Evolutionary conservation across 495 filamentous ascomycete genomes (phyloP).

Genomic region (Aspergillus nanangensis): DNA sequence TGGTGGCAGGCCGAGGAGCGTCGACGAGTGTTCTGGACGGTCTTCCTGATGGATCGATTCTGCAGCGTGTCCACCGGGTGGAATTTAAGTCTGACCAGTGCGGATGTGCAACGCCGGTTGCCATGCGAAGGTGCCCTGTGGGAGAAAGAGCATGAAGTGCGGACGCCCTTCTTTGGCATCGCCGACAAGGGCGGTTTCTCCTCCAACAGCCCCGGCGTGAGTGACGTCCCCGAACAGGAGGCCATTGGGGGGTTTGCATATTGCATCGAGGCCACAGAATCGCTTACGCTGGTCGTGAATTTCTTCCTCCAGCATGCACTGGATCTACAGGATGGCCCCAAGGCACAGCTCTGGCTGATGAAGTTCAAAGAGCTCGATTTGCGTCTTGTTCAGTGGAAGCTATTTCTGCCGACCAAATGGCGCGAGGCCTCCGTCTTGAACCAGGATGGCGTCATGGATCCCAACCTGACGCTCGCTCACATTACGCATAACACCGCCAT

Average conservation of each 20-base stretch:
- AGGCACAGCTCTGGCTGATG: conserved; percentile 14
- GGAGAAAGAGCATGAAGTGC: conserved; percentile 14
- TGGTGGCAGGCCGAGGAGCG: conserved; percentile 24
- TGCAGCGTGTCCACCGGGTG: conserved; percentile 23
- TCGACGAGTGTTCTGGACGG: conserved; percentile 20
- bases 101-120: conserved; percentile 34
- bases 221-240: conserved; percentile 2
- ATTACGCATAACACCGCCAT: conserved; percentile 22
- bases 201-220: background rate
- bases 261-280: conserved; percentile 17
- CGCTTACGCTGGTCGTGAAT: conserved; percentile 11
- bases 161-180: conserved; percentile 20
- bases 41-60: conserved; percentile 25
- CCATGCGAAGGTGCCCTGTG: conserved; percentile 28
- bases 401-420: conserved; percentile 18
- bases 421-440: conserved; percentile 9
- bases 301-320: conserved; percentile 18
- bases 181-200: conserved; percentile 3
- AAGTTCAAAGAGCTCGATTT: conserved; percentile 12
- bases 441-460: conserved; percentile 19
- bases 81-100: conserved; percentile 21
- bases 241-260: conserved; percentile 16
- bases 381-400: conserved; percentile 11
- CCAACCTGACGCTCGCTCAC: conserved; percentile 22
- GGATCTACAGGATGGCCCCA: conserved; percentile 4